Evolutionary conservation across 129 eudicot species (phyloP).

Genomic region (Lactuca saligna): DNA sequence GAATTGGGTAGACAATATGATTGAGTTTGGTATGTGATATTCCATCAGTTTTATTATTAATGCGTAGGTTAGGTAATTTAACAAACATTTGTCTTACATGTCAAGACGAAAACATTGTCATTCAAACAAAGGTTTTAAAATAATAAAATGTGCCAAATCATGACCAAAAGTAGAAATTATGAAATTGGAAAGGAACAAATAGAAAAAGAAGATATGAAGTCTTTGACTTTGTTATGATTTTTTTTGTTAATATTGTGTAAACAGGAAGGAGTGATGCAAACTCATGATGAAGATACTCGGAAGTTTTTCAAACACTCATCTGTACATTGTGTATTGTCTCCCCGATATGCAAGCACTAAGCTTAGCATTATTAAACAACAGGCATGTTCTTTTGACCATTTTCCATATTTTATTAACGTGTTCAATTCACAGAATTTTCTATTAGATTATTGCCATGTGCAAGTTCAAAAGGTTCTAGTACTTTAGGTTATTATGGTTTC

Average conservation of each 20-base stretch:
- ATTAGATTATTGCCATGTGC: not conserved
- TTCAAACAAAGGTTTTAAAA: not conserved
- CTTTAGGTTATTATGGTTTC: not conserved
- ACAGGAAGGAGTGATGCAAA: conserved; percentile 87
- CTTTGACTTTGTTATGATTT: not conserved
- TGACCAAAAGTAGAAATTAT: not conserved
- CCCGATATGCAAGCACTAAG: conserved; percentile 86
- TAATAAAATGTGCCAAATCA: not conserved
- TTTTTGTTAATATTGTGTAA: not conserved
- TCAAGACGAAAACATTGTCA: not conserved
- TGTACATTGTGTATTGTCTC: conserved; percentile 66
- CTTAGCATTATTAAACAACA: conserved; percentile 88
- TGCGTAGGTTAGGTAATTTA: not conserved
- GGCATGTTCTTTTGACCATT: conserved; percentile 51
- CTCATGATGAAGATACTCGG: conserved; percentile 85
- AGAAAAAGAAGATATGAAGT: not conserved
- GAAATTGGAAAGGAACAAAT: conserved; percentile 7
- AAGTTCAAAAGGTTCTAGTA: not conserved
- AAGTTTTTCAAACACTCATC: conserved; percentile 86
- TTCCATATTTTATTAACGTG: conserved; percentile 10
- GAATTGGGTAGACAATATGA: not conserved
- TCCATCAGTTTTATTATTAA: not conserved
- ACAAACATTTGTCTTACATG: not conserved
- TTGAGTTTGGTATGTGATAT: not conserved
- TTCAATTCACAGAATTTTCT: conserved; percentile 5